phyloP scores from a whole-genome alignment of 352 stramenopile species.

The Blastocystis sp. region DNA sequence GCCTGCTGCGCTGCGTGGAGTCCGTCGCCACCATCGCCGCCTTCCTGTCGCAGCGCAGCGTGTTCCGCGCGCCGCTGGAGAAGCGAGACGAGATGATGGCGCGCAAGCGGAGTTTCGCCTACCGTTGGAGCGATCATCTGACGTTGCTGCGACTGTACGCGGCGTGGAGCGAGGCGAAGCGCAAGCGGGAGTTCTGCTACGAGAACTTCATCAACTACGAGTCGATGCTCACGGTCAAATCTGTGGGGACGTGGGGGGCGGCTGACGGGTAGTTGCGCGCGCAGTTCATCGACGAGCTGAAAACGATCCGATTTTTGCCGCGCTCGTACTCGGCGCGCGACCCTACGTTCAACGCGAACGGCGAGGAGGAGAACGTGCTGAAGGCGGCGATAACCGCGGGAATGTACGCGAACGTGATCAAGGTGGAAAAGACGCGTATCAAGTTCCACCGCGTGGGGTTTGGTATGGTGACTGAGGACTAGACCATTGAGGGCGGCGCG shows the following conservation, averaged over 20 bases:
- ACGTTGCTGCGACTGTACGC: constrained; percentile 78
- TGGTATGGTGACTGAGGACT: constrained; percentile 72
- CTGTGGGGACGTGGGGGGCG: constrained; percentile 73
- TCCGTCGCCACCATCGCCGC: constrained; percentile 79
- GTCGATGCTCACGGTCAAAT: constrained; percentile 73
- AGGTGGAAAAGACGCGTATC: constrained; percentile 83
- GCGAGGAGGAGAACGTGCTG: constrained; percentile 74
- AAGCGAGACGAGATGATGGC: constrained; percentile 78
- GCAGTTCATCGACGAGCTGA: constrained; percentile 80
- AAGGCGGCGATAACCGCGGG: constrained; percentile 78
- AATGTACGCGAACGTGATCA: constrained; percentile 86
- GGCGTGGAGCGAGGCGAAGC: constrained; percentile 73
- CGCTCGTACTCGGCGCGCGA: constrained; percentile 1
- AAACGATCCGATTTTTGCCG: constrained; percentile 80
- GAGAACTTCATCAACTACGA: constrained; percentile 78
- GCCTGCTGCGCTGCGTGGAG: constrained; percentile 86
- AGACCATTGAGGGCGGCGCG: constrained; percentile 66
- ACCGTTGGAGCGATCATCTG: constrained; percentile 77
- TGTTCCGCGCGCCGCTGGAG: constrained; percentile 78
- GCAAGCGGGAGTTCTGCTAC: constrained; percentile 73
- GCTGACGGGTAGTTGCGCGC: not conserved
- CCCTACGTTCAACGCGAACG: constrained; percentile 71
- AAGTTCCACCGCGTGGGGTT: constrained; percentile 89
- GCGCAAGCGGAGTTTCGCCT: constrained; percentile 76
- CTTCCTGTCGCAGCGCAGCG: constrained; percentile 76